A percentile compares a stretch with the other conserved stretches of the same genome.
phyloP scores from a whole-genome alignment of 2,329 filamentous ascomycete species.

The Teratosphaeria zuluensis region DNA sequence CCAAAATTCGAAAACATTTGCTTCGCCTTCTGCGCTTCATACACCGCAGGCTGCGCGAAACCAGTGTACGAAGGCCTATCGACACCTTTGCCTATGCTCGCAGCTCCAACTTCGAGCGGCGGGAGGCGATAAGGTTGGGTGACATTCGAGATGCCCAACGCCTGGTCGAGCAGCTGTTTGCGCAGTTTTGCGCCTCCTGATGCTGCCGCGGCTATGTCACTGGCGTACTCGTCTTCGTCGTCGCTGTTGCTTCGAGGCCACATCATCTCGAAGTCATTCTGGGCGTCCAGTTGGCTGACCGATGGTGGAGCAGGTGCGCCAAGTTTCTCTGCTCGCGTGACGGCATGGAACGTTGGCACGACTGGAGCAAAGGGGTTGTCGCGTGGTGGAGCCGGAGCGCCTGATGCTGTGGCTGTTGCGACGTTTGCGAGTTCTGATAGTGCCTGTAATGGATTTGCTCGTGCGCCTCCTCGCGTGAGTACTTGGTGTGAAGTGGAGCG shows the following conservation, averaged over 20 bases:
- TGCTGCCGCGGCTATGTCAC: constrained; percentile 3
- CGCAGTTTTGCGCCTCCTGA: constrained; percentile 18
- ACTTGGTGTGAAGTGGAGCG: constrained; percentile 50
- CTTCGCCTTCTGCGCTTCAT: constrained; percentile 1
- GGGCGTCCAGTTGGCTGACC: constrained; percentile 34
- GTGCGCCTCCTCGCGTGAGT: constrained; percentile 38
- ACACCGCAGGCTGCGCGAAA: constrained; percentile 16
- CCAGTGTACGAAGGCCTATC: constrained; percentile 24
- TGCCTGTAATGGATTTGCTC: constrained; percentile 39
- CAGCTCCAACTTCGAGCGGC: constrained; percentile 25
- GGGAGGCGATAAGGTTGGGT: constrained; percentile 26
- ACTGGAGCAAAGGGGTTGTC: constrained; percentile 35
- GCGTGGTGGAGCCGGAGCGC: constrained; percentile 18
- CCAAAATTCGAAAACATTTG: constrained; percentile 1
- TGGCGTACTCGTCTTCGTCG: constrained; percentile 7
- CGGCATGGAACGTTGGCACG: constrained; percentile 35
- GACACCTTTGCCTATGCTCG: constrained; percentile 24
- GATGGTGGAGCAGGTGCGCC: constrained; percentile 37
- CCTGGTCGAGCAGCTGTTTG: constrained; percentile 25
- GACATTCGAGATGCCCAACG: constrained; percentile 15
- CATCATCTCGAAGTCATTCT: constrained; percentile 38
- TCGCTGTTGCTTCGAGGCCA: constrained; percentile 14
- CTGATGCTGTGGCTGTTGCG: constrained; percentile 25
- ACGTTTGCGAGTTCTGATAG: constrained; percentile 46
- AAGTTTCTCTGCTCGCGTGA: constrained; percentile 36